These are phyloP conservation scores for Taxawa tesnikishii DNA, from an alignment of 2,329 filamentous ascomycete genomes.

Conservation along the genomic window DNA sequence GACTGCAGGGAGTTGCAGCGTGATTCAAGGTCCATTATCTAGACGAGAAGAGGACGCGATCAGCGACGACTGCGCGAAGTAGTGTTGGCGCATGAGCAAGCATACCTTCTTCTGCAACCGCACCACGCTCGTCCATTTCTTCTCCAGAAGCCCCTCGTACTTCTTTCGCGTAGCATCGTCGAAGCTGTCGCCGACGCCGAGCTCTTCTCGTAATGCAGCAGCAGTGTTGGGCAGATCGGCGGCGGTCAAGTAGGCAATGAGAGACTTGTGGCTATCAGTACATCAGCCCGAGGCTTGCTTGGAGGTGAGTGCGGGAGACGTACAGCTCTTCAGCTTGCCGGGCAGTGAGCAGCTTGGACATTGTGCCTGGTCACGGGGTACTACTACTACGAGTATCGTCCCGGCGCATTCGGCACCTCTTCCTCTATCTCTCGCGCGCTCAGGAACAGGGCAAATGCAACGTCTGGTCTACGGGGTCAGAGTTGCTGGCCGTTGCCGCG, in stretches of 20 bases:
- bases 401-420: background rate
- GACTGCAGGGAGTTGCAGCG: slow-evolving; percentile 60
- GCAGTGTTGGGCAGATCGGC: slow-evolving; percentile 60
- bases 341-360: slow-evolving; percentile 64
- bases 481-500: too few species aligned
- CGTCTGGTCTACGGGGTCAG: too few species aligned
- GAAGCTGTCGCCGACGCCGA: slow-evolving; percentile 58
- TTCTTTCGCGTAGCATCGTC: slow-evolving; percentile 79
- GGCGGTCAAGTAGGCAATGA: slow-evolving; percentile 75
- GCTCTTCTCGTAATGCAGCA: slow-evolving; percentile 61
- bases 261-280: slow-evolving; percentile 68
- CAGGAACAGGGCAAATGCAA: too few species aligned
- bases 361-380: slow-evolving; percentile 29
- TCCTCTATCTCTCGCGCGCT: too few species aligned
- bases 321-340: slow-evolving; percentile 85
- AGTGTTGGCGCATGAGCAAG: background rate
- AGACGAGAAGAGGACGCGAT: slow-evolving; percentile 5
- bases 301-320: slow-evolving; percentile 28
- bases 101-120: slow-evolving; percentile 85
- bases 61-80: background rate
- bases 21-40: slow-evolving; percentile 91
- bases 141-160: slow-evolving; percentile 87
- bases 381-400: too few species aligned
- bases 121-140: slow-evolving; percentile 97
- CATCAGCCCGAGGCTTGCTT: slow-evolving; percentile 16